These are phyloP conservation scores for Diplosphaera chodatii DNA, from an alignment of 139 green algal genomes.

Conservation along the genomic window DNA sequence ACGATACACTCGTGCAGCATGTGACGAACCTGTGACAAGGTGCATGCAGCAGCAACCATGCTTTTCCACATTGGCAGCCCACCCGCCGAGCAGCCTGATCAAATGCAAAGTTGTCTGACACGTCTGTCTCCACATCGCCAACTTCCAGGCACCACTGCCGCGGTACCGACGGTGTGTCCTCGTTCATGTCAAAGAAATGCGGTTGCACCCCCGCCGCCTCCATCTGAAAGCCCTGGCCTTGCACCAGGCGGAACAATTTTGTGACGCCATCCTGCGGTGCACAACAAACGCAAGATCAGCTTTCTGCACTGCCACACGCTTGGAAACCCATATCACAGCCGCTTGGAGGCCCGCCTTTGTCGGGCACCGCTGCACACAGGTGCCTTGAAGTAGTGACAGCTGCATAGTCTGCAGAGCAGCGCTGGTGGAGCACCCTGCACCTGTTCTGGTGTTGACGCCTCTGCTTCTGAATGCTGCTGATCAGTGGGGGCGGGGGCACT, in stretches of 20 bases:
- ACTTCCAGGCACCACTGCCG: conserved; percentile 45
- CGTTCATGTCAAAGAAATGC: conserved; percentile 63
- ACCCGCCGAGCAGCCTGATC: conserved; percentile 11
- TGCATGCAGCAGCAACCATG: too few species aligned
- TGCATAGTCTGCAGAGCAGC: background rate
- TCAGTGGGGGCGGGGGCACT: background rate
- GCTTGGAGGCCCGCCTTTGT: too few species aligned
- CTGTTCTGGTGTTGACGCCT: background rate
- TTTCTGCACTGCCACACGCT: too few species aligned
- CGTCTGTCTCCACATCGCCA: conserved; percentile 9
- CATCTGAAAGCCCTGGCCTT: conserved; percentile 49
- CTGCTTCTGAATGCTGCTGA: too few species aligned
- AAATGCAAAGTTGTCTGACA: conserved; percentile 34
- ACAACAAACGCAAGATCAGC: too few species aligned
- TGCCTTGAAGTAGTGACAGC: background rate
- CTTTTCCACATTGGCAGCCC: too few species aligned
- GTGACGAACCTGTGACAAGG: too few species aligned
- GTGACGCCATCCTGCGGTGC: conserved; percentile 1
- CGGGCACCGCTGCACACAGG: too few species aligned
- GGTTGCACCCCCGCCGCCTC: conserved; percentile 26
- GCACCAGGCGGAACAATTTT: conserved; percentile 56
- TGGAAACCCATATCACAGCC: too few species aligned
- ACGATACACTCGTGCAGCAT: too few species aligned
- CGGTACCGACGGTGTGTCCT: conserved; percentile 38
- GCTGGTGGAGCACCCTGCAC: background rate